phyloP scores from a whole-genome alignment of 768 basidiomycete genomes.

The Favolaschia claudopus region DNA sequence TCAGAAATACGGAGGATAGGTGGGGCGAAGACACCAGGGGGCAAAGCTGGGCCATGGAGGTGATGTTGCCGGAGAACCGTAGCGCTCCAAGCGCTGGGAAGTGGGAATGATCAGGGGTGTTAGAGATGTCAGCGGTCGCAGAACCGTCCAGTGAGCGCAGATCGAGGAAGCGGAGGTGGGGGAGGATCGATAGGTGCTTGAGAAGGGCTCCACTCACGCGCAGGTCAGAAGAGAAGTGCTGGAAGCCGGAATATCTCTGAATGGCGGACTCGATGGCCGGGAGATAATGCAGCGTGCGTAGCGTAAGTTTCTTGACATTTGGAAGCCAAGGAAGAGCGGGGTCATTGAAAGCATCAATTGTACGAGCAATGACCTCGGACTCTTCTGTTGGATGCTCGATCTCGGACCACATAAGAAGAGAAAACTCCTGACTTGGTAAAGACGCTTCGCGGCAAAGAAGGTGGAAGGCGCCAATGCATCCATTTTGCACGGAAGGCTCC shows the following conservation, averaged over 20 bases:
- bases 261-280: conserved; percentile 12
- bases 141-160: conserved; percentile 17
- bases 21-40: conserved; percentile 16
- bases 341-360: conserved; percentile 25
- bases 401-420: conserved; percentile 20
- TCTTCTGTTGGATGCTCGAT: conserved; percentile 11
- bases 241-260: conserved; percentile 5
- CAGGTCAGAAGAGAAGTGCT: conserved; percentile 25
- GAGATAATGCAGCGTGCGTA: conserved; percentile 26
- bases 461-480: conserved; percentile 22
- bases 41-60: conserved; percentile 12
- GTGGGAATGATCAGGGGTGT: background rate
- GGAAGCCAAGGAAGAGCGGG: conserved; percentile 25
- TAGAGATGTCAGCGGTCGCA: background rate
- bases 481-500: conserved; percentile 19
- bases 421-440: conserved; percentile 15
- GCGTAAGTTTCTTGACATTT: conserved; percentile 21
- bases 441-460: conserved; percentile 20
- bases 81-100: conserved; percentile 16
- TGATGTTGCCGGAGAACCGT: conserved; percentile 14
- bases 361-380: conserved; percentile 5
- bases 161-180: conserved; percentile 22
- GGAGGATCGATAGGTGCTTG: conserved; percentile 10
- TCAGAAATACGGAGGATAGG: conserved; percentile 15
- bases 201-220: background rate